These are phyloP conservation scores for Harringtonia aguacate DNA, from an alignment of 2,329 filamentous ascomycete species.

Conservation along the genomic window DNA sequence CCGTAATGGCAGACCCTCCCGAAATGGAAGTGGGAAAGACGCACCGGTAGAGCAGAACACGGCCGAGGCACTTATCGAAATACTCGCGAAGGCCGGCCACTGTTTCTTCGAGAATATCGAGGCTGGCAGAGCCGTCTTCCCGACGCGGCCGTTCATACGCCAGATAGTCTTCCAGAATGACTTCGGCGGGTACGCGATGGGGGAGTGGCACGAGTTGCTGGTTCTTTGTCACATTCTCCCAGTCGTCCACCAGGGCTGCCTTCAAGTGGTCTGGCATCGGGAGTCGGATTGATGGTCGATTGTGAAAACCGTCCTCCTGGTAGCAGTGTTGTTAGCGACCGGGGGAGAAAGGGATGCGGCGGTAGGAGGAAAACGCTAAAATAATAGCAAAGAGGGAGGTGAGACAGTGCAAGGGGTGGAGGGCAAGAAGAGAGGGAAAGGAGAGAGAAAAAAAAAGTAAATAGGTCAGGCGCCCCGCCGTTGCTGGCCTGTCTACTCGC, in stretches of 20 bases:
- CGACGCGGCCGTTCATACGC: constrained; percentile 58
- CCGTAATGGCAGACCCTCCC: neutral
- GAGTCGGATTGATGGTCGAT: constrained; percentile 75
- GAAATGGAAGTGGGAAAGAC: constrained; percentile 9
- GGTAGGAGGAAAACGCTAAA: neutral
- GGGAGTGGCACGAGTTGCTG: constrained; percentile 81
- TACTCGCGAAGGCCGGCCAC: constrained; percentile 81
- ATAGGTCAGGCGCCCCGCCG: neutral
- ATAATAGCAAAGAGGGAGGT: neutral
- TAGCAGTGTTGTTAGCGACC: neutral
- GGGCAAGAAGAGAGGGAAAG: neutral
- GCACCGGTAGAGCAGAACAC: constrained; percentile 75
- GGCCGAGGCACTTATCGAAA: constrained; percentile 81
- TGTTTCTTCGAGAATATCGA: constrained; percentile 84
- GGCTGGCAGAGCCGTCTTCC: constrained; percentile 54
- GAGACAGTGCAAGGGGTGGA: too few species aligned
- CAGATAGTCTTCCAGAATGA: constrained; percentile 74
- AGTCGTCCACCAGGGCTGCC: constrained; percentile 89
- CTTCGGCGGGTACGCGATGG: constrained; percentile 60
- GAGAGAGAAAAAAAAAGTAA: neutral
- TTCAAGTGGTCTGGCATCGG: constrained; percentile 83
- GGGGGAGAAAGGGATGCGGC: neutral
- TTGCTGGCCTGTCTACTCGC: too few species aligned
- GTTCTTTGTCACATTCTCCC: constrained; percentile 97
- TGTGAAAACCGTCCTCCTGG: constrained; percentile 82